Base-by-base conservation (phyloP, 73 alveolate species). In the Strombidium stylifer region DNA sequence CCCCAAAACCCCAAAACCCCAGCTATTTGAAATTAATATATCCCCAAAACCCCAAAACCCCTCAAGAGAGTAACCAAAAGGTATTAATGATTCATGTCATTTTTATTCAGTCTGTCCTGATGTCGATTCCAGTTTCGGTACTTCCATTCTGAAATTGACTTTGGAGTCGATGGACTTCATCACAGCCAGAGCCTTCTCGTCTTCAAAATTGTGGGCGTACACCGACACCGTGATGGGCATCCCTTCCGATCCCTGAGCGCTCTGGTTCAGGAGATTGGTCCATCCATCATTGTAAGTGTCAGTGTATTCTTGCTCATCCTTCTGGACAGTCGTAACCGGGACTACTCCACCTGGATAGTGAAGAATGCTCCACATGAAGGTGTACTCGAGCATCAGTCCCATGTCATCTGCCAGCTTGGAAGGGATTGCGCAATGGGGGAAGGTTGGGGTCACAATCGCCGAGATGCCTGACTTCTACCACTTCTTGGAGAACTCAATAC, bases 191-290 rank as follows among this genome's bases (percentile, higher is more conserved):
- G 50, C 62, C 20, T 34, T 14, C 48, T 73, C 87, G 20, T 73
- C 87, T 53, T 64, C 55, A 10, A 10, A 40, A 18, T 52, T 57
- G 25, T 51, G 20, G 8, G 71, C 67, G n/a, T 64, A 18, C 4
- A 73, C 87, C 26, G 48, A 48, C 10, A 66, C 66, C 14, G 58
- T 14, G n/a, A 73, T 41, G 18, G 87, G 87, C 52, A 73, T 20
- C 4, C 73, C 73, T 3, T 10, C 81, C n/a, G 73, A 30, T 11
- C 69, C 65, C 24, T 30, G 12, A 2, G 64, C 18, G n/a, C 16
- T 47, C 25, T 25, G 2, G 27, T 31, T 6, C 14, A 62, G 26
- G n/a, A n/a, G 11, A 10, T 36, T 64, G 6, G 78, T 50, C 50
- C 50, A 25, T 1, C 14, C 36, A 32, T 73, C 87, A 21, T 62